A percentile compares a stretch with the other conserved stretches of the same genome.
Conservation (phyloP, 2,329 filamentous ascomycete genomes). For the Fusarium sp. region DNA sequence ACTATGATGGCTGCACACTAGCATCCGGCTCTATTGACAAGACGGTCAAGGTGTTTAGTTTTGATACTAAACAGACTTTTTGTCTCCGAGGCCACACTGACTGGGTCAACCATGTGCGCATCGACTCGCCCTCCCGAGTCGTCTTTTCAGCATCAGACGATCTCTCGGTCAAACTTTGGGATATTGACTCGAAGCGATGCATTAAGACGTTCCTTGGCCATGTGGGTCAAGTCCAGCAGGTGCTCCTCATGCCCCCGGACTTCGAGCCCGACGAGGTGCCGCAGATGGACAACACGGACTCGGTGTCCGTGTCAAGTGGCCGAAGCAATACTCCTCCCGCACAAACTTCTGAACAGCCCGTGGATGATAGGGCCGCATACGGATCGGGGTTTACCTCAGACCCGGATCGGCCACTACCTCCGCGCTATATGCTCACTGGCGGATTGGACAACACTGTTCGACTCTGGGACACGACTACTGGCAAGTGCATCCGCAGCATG, state of each 20-base stretch:
- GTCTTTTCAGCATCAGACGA: conserved; percentile 95
- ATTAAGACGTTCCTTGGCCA: conserved; percentile 86
- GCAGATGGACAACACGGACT: conserved; percentile 65
- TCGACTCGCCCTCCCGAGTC: conserved; percentile 84
- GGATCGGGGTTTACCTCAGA: conserved; percentile 71
- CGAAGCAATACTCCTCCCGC: conserved; percentile 56
- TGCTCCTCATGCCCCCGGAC: conserved; percentile 83
- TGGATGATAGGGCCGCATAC: conserved; percentile 65
- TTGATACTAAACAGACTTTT: conserved; percentile 83
- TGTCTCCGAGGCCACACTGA: conserved; percentile 85
- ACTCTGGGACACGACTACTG: conserved; percentile 88
- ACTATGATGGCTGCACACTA: conserved; percentile 86
- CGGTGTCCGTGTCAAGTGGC: conserved; percentile 60
- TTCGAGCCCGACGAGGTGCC: conserved; percentile 83
- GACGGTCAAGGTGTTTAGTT: conserved; percentile 93
- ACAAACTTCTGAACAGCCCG: conserved; percentile 46
- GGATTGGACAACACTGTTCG: conserved; percentile 92
- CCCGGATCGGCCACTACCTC: conserved; percentile 75
- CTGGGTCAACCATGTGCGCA: conserved; percentile 95
- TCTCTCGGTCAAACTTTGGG: conserved; percentile 90
- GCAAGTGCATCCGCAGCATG: conserved; percentile 87
- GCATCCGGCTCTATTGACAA: conserved; percentile 91
- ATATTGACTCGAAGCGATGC: conserved; percentile 83
- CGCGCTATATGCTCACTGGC: conserved; percentile 91
- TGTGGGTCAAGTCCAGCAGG: conserved; percentile 94